Evolutionary conservation across 1,284 basidiomycete species (phyloP).

Genomic region (Ustilago loliicola): DNA sequence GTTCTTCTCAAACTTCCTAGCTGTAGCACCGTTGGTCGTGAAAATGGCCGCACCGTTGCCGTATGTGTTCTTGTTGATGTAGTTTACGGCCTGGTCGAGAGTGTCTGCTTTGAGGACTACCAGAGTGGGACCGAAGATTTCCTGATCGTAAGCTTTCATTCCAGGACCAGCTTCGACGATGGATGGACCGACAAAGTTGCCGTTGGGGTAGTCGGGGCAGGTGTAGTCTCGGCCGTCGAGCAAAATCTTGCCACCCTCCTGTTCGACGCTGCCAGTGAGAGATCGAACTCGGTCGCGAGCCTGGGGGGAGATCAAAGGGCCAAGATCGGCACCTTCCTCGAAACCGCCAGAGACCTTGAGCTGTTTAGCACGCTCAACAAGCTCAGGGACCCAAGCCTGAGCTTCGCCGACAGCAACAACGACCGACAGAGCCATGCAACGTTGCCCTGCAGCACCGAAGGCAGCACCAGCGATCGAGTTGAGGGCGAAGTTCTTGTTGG

Average conservation of each 20-base stretch:
- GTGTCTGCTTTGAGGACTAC: conserved; percentile 84
- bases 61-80: conserved; percentile 62
- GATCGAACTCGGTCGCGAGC: conserved; percentile 84
- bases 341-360: conserved; percentile 92
- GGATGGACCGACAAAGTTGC: conserved; percentile 96
- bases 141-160: conserved; percentile 85
- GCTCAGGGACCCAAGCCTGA: conserved; percentile 85
- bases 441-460: conserved; percentile 96
- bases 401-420: conserved; percentile 87
- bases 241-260: conserved; percentile 86
- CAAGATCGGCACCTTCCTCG: conserved; percentile 88
- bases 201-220: conserved; percentile 84
- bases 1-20: conserved; percentile 89
- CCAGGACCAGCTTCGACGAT: conserved; percentile 84
- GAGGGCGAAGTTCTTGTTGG: conserved; percentile 91
- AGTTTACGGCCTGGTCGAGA: conserved; percentile 85
- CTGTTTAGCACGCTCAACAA: conserved; percentile 84
- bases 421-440: conserved; percentile 76
- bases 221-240: conserved; percentile 84
- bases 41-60: conserved; percentile 97
- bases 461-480: conserved; percentile 95
- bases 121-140: conserved; percentile 95
- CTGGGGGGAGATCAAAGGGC: conserved; percentile 90
- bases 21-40: conserved; percentile 95
- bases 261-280: conserved; percentile 83